Evolutionary conservation across 805 yeast genomes (phyloP).

Genomic region (Zygotorulaspora sp.): DNA sequence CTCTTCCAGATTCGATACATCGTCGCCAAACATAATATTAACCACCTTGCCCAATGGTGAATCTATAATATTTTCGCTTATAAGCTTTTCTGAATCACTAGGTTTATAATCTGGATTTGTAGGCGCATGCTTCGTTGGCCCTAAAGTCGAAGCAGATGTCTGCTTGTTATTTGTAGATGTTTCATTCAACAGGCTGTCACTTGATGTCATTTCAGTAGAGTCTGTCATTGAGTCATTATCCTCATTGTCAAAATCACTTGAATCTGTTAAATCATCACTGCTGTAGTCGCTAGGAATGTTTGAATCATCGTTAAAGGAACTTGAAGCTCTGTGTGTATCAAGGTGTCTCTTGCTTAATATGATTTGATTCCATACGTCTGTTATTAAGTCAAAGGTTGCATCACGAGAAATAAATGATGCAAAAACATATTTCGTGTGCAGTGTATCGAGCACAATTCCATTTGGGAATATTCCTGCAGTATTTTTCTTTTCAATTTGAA

Average conservation of each 20-base stretch:
- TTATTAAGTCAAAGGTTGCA: slow-evolving; percentile 44
- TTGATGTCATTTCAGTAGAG: slow-evolving; percentile 27
- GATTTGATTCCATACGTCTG: slow-evolving; percentile 56
- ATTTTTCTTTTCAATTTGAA: slow-evolving; percentile 58
- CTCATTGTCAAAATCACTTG: slow-evolving; percentile 24
- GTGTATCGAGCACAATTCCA: slow-evolving; percentile 58
- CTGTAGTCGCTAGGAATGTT: slow-evolving; percentile 11
- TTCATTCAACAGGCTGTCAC: slow-evolving; percentile 36
- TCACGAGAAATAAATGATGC: slow-evolving; percentile 65
- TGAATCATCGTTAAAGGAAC: slow-evolving; percentile 9
- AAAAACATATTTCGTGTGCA: slow-evolving; percentile 58
- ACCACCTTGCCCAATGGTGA: slow-evolving; percentile 67
- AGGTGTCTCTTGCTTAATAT: slow-evolving; percentile 22
- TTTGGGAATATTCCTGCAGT: slow-evolving; percentile 69
- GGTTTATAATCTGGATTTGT: slow-evolving; percentile 44
- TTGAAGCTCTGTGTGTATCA: slow-evolving; percentile 5
- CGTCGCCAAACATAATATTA: slow-evolving; percentile 58
- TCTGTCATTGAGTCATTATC: slow-evolving; percentile 18
- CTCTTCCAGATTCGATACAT: slow-evolving; percentile 41
- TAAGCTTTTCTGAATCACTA: slow-evolving; percentile 48
- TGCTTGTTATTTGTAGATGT: slow-evolving; percentile 18
- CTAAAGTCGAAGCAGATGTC: slow-evolving; percentile 15
- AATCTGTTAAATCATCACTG: slow-evolving; percentile 11
- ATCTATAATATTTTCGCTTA: slow-evolving; percentile 48
- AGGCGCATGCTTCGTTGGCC: slow-evolving; percentile 47